These are phyloP conservation scores for Coemansia sp. DNA, from an alignment of 192 early-diverging fungal species.

Conservation along the genomic window DNA sequence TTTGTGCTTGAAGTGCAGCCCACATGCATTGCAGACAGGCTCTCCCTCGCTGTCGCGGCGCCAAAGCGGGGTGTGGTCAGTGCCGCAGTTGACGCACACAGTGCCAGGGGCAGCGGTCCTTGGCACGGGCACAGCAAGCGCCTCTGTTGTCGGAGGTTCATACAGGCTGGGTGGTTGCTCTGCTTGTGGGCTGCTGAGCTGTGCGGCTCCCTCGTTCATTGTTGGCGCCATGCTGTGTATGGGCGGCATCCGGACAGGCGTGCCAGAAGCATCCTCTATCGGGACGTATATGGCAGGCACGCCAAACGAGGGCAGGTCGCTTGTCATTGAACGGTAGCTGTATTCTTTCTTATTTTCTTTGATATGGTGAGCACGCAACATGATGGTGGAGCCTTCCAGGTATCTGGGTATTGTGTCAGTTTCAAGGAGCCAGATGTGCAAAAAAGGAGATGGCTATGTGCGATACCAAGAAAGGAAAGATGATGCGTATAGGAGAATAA, in stretches of 20 bases:
- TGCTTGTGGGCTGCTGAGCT: neutral
- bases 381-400: neutral
- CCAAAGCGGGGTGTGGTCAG: conserved; percentile 71
- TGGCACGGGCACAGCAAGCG: neutral
- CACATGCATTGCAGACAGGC: conserved; percentile 88
- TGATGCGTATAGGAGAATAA: conserved; percentile 12
- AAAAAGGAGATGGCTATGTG: conserved; percentile 1
- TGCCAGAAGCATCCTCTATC: neutral
- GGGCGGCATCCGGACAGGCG: neutral
- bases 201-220: neutral
- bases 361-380: neutral
- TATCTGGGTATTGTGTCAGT: too few species aligned
- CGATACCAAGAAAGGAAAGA: conserved; percentile 13
- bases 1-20: conserved; percentile 85
- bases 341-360: neutral
- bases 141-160: neutral
- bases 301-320: neutral
- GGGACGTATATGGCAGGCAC: neutral
- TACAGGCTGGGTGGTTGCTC: neutral
- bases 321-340: neutral
- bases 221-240: neutral
- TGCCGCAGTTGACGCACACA: conserved; percentile 70
- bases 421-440: neutral
- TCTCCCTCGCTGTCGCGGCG: conserved; percentile 67
- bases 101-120: neutral